A percentile compares a stretch with the other conserved stretches of the same genome.
Conservation (phyloP, 257 asterid species). For the Rauvolfia tetraphylla region DNA sequence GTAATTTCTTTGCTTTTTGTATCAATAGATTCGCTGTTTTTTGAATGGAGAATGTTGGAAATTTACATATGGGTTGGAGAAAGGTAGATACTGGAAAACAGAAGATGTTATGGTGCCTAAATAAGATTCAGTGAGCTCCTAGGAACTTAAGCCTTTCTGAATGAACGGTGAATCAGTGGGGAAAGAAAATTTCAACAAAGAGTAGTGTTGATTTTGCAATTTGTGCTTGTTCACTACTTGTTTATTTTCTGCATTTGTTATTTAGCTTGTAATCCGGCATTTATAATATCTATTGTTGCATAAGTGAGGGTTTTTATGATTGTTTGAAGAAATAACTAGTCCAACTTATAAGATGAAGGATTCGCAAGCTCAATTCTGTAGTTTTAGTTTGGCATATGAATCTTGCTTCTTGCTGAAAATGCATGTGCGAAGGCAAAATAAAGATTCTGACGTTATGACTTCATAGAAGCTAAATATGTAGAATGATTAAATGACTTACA, state of each 20-base stretch:
- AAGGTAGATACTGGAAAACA: background rate
- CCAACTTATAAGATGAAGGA: background rate
- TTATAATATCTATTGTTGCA: background rate
- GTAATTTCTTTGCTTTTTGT: background rate
- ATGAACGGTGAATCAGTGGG: background rate
- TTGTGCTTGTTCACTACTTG: background rate
- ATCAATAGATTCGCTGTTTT: background rate
- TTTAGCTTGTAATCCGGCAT: background rate
- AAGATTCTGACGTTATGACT: background rate
- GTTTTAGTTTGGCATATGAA: background rate
- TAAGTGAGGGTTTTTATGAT: background rate
- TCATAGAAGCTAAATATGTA: background rate
- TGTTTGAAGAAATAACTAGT: background rate
- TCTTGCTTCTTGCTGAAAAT: background rate
- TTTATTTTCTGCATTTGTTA: background rate
- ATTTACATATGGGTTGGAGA: background rate
- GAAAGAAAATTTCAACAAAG: background rate
- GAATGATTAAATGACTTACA: background rate
- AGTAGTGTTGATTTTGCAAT: background rate
- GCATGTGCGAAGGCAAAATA: background rate
- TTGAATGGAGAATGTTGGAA: background rate
- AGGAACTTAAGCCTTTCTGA: background rate
- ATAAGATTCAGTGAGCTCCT: background rate
- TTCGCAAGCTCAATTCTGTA: background rate
- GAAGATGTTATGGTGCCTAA: background rate